Evolutionary conservation across 2,329 filamentous ascomycete species (phyloP), one percentile per base, ranked within the genome.

Genomic region (Phialophora macrospora): DNA sequence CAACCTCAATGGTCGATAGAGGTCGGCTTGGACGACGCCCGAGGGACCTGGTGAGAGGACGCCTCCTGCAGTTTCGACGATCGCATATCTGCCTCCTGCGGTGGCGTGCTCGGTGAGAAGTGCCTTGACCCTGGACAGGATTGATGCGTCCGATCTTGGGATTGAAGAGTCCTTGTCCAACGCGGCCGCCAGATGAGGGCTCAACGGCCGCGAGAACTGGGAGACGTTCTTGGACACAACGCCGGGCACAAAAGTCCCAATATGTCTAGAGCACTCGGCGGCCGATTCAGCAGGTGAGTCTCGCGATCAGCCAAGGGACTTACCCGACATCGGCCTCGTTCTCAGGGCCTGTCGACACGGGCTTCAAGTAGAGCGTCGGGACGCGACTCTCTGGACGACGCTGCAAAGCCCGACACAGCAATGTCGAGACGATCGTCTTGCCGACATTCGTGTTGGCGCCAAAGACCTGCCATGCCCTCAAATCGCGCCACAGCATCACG

Each of bases 391-490:
- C 75, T 69, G 81, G 80, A 46, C 78, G 77, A 28, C 78, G 80
- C 44, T 78, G 79, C 3, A 88, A 83, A 8, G 88, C 84, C 68
- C 85, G 87, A 75, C 87, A 90, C 3, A 96, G 80, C 12, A 92
- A 77, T 0, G 90, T 92, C 1, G 90, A 89, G 64, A 93, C 84
- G 34, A 96, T 86, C 0, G 92, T 96, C 81, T 96, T 96, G 69
- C 92, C 92, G 28, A 95, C 90, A 70, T 91, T 87, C 0, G 92
- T 95, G 73, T 94, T 95, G 55, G 92, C 90, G 30, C 92, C 92
- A 73, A 90, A 96, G 44, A 96, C 81, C 77, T 95, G 91, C 71
- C 91, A 85, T 12, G 87, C 82, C 67, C 87, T 86, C 61, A 93
- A 81, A 8, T 85, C 85, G 66, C 88, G 87, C 86, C 88, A 91